Evolutionary conservation across 116 monocot species (phyloP).

Genomic region (Cymodocea nodosa): DNA sequence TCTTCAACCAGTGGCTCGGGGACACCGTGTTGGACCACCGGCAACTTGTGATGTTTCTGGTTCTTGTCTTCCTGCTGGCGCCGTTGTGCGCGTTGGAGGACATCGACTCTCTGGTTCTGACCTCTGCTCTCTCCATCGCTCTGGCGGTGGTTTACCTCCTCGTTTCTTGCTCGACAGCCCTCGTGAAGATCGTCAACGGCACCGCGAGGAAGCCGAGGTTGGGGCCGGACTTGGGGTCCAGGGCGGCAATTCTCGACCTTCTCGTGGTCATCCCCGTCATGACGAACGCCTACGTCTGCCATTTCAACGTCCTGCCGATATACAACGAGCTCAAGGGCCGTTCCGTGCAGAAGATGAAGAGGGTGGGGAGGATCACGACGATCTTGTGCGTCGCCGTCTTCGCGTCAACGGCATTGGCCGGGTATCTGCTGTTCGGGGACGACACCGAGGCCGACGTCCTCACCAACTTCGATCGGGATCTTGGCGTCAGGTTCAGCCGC

Average conservation of each 20-base stretch:
- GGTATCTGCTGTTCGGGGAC: conserved; percentile 78
- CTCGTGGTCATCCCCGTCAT: conserved; percentile 94
- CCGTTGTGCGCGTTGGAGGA: conserved; percentile 70
- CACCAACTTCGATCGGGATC: conserved; percentile 72
- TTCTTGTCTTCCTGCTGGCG: conserved; percentile 48
- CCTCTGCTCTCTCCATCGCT: conserved; percentile 69
- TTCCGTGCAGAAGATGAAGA: conserved; percentile 72
- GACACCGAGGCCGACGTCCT: conserved; percentile 82
- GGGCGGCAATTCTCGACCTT: conserved; percentile 51
- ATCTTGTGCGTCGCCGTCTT: conserved; percentile 57
- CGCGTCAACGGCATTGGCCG: conserved; percentile 70
- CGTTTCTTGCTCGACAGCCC: conserved; percentile 52
- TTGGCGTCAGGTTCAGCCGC: conserved; percentile 57
- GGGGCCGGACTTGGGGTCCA: conserved; percentile 59
- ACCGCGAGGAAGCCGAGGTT: conserved; percentile 38
- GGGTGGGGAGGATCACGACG: conserved; percentile 60
- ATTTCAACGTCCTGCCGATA: conserved; percentile 92
- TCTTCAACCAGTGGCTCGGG: conserved; percentile 67
- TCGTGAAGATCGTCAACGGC: conserved; percentile 46
- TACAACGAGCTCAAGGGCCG: conserved; percentile 76
- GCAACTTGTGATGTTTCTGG: conserved; percentile 44
- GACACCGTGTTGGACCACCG: conserved; percentile 53
- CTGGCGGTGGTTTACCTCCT: conserved; percentile 78
- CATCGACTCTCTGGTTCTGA: conserved; percentile 68
- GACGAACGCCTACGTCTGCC: conserved; percentile 96